Base-by-base conservation (phyloP, 768 basidiomycete genomes). In the Boletus sensibilis region DNA sequence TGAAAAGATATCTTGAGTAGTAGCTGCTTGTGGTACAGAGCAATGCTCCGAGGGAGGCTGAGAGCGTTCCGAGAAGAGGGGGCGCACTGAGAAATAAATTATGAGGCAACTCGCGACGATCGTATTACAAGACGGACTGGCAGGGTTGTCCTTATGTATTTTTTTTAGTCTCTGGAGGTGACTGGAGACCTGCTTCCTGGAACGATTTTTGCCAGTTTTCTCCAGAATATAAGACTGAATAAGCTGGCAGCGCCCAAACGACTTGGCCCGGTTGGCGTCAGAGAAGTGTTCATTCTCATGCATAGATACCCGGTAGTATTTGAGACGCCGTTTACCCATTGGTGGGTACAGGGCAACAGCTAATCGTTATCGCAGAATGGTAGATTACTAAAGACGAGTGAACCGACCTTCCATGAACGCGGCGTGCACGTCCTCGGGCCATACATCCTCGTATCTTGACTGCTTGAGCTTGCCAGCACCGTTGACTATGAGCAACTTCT, bases 161-260 rank as follows among this genome's bases (percentile, higher is more conserved):
- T 70, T 75, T 50, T 76, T 74, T 14, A 75, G 50, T 47, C 75
- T 61, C 59, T 75, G 74, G 44, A 75, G 66, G 38, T 76, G 75
- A 56, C 74, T 75, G 25, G 74, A 76, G 33, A 75, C 75, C 54
- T 75, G 74, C 59, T 75, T 75, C 53, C 74, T 64, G 37, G 74
- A 74, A 16, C 74, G 72, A 55, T 64, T 72, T 57, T 68, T 75
- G 14, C 74, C 74, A 14, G 74, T 75, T 56, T 72, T 74, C 45
- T 75, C 70, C 23, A 73, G 53, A 33, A 75, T 66, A 43, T 76
- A 75, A 1, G 72, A 72, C 31, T 76, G 74, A 34, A 75, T 76
- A 21, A 75, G 67, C 57, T 75, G 74, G 58, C 75, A 75, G 20
- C 74, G 73, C 49, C 74, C 74, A 53, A 76, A 74, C 21, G 71